Evolutionary conservation across 2,329 filamentous ascomycete genomes (phyloP), one percentile per base, ranked within the genome.

Genomic region (Tolypocladium cylindrosporum): DNA sequence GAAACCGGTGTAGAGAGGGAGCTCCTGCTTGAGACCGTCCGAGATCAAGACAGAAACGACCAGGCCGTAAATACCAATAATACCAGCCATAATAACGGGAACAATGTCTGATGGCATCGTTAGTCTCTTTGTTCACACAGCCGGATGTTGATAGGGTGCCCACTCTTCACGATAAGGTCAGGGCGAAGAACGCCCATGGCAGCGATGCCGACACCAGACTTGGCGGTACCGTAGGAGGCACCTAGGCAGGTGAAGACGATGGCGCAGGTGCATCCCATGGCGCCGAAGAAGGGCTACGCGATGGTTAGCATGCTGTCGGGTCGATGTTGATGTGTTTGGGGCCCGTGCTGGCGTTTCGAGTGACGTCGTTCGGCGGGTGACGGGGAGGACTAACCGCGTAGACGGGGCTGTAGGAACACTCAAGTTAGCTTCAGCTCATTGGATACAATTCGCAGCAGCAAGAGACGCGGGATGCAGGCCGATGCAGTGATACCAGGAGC

Each of bases 51-150:
- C 90, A 21, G 90, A 92, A 61, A 93, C 89, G 77, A 94, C 90
- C 65, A 94, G 84, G 69, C 90, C 90, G 80, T 94, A 99, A 77
- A 99, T 97, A 89, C 91, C 94, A 79, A 99, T 97, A 78, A 99
- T 99, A 97, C 94, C 94, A 83, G 94, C 94, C 94, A 99, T 99
- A 87, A 99, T 96, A 78, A 97, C 94, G 74, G 94, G 94, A 65
- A 97, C 93, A 76, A 97, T 97, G 84, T 97, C 93, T 97, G 66
- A 0, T 37, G 21, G 24, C 27, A 11, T 19, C 21, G 55, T 68
- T 56, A 72, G 65, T 54, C 61, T 52, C 41, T 21, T 24, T 14
- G 42, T 50, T 56, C 43, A 4, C 39, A 27, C 19, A 4, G 40
- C 21, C 43, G 24, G 14, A 34, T 31, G 16, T 54, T 24, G 41